Base-by-base conservation (phyloP, 1,284 basidiomycete genomes). In the Uromyces viciae-fabae region DNA sequence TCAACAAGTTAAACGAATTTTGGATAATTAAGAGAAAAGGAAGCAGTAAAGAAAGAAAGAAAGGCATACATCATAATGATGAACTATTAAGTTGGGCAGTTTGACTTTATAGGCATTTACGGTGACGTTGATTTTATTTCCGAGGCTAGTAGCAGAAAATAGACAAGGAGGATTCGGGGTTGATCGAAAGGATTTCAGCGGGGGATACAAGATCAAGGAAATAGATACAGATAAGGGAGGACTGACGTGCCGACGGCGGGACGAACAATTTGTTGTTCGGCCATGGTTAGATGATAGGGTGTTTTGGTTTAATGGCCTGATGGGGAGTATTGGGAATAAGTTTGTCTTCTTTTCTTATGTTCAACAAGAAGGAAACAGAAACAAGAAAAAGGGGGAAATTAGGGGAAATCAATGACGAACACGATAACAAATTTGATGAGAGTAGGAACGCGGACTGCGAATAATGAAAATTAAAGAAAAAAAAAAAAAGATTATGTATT, bases 41-140 rank as follows among this genome's bases (percentile, higher is more conserved):
- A 33, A 5, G 11, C 15, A 46, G 68, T 0, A 28, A 46, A 28
- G 43, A 78, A n/a, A 38, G 31, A 14, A 38, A 19, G n/a, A 31
- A 14, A 56, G 28, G 40, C 42, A 31, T 40, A 81, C 78, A 64
- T 74, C 71, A 66, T 81, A 81, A 46, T 81, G 78, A 42, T 81
- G 60, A 22, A 81, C 43, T 40, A 74, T 36, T 2, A 36, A 22
- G 25, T 49, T 81, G 31, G 71, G 69, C 25, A 81, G 69, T 4
- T 38, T 42, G 33, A 81, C 69, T 25, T 81, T 60, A 49, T 73
- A 81, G 22, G 78, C 78, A 64, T 81, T 81, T 17, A 81, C 78
- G 31, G 43, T 64, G 58, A 81, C 71, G 28, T 42, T 38, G 43
- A 74, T 73, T 19, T 52, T 52, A n/a, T 22, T 22, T 17, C 78